Percentiles rank a stretch among this genome's conserved stretches.
Conservation (phyloP, 2,329 filamentous ascomycete species). For the Botrytis fragariae region DNA sequence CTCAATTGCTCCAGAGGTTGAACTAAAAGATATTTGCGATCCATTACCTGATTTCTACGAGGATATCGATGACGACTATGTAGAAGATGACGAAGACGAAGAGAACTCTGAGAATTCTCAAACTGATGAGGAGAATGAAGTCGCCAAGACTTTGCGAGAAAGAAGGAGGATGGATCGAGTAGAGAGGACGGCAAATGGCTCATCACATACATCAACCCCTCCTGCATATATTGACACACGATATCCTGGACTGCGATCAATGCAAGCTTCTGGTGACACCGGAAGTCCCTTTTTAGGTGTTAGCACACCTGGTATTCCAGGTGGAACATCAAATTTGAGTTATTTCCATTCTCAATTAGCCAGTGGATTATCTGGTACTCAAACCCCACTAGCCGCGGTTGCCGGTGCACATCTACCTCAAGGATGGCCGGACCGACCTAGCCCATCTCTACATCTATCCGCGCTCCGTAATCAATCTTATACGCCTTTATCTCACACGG, state of each 20-base stretch:
- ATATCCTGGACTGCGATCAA: constrained; percentile 37
- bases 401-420: constrained; percentile 65
- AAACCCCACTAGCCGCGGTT: constrained; percentile 76
- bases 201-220: constrained; percentile 26
- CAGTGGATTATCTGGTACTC: constrained; percentile 68
- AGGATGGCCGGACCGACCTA: constrained; percentile 45
- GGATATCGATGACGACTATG: constrained; percentile 64
- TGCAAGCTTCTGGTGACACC: constrained; percentile 43
- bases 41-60: constrained; percentile 97
- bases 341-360: constrained; percentile 80
- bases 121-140: constrained; percentile 22
- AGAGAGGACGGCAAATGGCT: constrained; percentile 37
- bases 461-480: constrained; percentile 28
- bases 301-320: constrained; percentile 62
- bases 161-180: constrained; percentile 39
- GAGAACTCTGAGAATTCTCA: constrained; percentile 32
- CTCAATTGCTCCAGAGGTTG: constrained; percentile 74
- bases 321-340: constrained; percentile 72
- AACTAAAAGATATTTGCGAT: constrained; percentile 95
- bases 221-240: constrained; percentile 45
- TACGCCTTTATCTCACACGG: constrained; percentile 23
- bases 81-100: constrained; percentile 50
- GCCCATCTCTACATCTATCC: constrained; percentile 26
- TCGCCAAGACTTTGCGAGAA: constrained; percentile 36
- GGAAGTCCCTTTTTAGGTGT: constrained; percentile 57